phyloP scores from a whole-genome alignment of 1,139 yeast genomes.

The Protomyces pachydermus region DNA sequence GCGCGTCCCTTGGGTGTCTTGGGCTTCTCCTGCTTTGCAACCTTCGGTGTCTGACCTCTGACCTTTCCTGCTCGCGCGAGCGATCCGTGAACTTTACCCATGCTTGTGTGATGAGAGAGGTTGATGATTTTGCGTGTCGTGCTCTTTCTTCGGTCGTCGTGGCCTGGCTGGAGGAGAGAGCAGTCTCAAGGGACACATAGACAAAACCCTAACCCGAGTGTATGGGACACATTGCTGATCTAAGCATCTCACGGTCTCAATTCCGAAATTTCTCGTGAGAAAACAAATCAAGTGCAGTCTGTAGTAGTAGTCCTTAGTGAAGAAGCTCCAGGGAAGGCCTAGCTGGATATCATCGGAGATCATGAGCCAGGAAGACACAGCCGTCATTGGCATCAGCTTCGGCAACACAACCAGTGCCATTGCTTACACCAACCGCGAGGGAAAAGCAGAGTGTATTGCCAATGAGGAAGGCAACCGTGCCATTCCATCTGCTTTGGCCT shows the following conservation, averaged over 20 bases:
- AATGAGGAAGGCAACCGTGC: conserved; percentile 99
- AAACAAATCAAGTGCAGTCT: no score
- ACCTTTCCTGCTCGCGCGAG: conserved; percentile 99
- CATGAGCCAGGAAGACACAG: conserved; percentile 33
- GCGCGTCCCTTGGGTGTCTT: conserved; percentile 85
- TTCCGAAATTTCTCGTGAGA: not conserved
- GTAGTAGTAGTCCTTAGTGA: no score
- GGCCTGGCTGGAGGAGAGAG: not conserved
- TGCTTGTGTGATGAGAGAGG: not conserved
- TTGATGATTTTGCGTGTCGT: no score
- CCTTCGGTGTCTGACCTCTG: conserved; percentile 95
- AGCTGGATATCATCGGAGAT: not conserved
- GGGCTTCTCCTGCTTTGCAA: conserved; percentile 78
- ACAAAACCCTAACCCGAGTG: no score
- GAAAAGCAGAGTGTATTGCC: conserved; percentile 93
- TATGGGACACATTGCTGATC: not conserved
- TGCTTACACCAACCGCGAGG: conserved; percentile 79
- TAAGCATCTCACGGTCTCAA: not conserved
- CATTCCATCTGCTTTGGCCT: conserved; percentile 86
- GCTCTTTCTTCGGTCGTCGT: no score
- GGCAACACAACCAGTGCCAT: conserved; percentile 96
- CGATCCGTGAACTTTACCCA: conserved; percentile 91
- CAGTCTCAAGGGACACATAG: not conserved
- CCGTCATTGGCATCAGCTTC: conserved; percentile 90
- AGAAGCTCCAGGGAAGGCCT: not conserved